phyloP scores from a whole-genome alignment of 495 filamentous ascomycete genomes.

The Annulohypoxylon stygium region DNA sequence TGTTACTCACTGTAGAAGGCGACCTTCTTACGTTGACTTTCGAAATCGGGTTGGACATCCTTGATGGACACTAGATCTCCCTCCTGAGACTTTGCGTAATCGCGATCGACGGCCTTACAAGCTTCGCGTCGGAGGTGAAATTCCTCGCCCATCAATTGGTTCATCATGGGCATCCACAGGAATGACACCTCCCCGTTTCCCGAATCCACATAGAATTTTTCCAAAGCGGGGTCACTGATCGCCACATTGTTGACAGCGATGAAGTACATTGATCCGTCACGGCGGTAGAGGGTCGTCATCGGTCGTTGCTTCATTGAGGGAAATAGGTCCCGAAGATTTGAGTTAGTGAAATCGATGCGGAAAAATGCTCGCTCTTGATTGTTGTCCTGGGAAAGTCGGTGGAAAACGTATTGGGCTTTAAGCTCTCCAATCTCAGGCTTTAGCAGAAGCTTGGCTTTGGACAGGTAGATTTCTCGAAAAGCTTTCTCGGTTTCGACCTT shows the following conservation, averaged over 20 bases:
- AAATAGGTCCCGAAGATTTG: not conserved
- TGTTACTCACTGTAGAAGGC: not conserved
- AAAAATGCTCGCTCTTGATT: not conserved
- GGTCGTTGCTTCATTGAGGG: too few relatives aligned
- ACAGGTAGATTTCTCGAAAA: not conserved
- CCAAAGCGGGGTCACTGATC: not conserved
- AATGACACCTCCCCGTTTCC: not conserved
- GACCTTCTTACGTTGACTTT: not conserved
- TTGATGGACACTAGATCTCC: not conserved
- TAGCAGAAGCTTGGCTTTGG: not conserved
- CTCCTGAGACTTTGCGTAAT: not conserved
- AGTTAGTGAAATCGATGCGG: not conserved
- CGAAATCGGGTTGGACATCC: not conserved
- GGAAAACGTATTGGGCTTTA: not conserved
- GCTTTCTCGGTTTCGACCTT: conserved; percentile 4
- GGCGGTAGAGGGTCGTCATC: not conserved
- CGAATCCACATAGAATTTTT: not conserved
- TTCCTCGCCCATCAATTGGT: conserved; percentile 8
- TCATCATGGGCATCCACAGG: conserved; percentile 1
- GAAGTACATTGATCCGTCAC: not conserved
- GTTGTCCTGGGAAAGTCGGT: not conserved
- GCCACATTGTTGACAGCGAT: not conserved
- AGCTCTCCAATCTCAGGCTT: not conserved
- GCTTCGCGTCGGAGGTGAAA: not conserved
- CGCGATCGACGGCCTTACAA: not conserved